Conservation (phyloP, 208 protist species). For the Phytomonas sp. region DNA sequence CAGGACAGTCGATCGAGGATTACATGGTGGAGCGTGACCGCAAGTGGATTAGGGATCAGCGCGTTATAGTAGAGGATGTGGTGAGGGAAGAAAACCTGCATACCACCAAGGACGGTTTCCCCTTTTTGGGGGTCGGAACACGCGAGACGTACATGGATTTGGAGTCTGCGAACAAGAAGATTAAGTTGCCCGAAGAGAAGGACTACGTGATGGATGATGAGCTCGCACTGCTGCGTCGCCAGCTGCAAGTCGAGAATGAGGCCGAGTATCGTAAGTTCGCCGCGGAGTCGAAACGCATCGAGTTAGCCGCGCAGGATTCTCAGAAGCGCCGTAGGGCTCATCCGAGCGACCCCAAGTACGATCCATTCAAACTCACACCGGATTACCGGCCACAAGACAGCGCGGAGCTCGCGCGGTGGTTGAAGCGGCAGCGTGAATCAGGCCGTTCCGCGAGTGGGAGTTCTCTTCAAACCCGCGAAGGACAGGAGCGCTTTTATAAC, state of each 20-base stretch:
- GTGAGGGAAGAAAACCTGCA: conserved; percentile 34
- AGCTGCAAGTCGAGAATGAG: conserved; percentile 85
- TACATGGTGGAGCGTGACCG: conserved; percentile 82
- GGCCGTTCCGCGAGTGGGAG: conserved; percentile 63
- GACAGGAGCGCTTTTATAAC: conserved; percentile 87
- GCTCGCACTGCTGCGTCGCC: conserved; percentile 60
- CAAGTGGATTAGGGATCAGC: conserved; percentile 62
- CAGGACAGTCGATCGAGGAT: conserved; percentile 76
- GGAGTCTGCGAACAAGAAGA: conserved; percentile 45
- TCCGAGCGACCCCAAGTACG: conserved; percentile 83
- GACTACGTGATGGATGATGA: conserved; percentile 85
- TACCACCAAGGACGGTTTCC: conserved; percentile 62
- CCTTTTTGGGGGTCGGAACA: conserved; percentile 45
- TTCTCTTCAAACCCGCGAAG: conserved; percentile 71
- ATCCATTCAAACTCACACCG: conserved; percentile 79
- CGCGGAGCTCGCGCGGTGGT: conserved; percentile 71
- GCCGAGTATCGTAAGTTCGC: conserved; percentile 83
- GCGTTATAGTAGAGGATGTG: conserved; percentile 18
- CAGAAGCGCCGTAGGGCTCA: conserved; percentile 68
- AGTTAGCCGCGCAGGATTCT: conserved; percentile 43
- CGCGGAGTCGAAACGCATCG: conserved; percentile 65
- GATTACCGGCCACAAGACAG: conserved; percentile 83
- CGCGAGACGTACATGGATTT: conserved; percentile 68
- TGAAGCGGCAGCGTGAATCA: conserved; percentile 81
- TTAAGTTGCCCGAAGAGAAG: conserved; percentile 40